Conservation (phyloP, 371 early-diverging fungal genomes). For the Mortierella sp. region DNA sequence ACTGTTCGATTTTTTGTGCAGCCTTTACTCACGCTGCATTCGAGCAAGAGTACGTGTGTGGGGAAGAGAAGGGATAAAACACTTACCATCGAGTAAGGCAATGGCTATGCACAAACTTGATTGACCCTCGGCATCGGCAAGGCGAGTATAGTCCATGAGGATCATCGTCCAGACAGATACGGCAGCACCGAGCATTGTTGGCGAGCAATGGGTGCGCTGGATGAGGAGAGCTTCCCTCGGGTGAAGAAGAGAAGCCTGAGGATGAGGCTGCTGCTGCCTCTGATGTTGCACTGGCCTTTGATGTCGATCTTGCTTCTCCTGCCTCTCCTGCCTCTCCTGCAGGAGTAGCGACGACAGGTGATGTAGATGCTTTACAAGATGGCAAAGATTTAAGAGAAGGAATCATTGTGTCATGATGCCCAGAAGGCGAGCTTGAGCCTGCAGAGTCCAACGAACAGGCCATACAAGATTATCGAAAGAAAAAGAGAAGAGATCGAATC, state of each 20-base stretch:
- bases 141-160: constrained; percentile 63
- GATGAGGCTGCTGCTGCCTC: neutral
- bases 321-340: neutral
- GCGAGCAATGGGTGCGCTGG: constrained; percentile 22
- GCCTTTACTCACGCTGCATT: constrained; percentile 9
- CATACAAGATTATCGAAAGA: neutral
- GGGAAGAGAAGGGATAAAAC: neutral
- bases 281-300: neutral
- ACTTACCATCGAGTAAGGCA: constrained; percentile 69
- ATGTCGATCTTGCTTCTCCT: neutral
- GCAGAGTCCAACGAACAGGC: neutral
- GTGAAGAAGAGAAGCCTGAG: neutral
- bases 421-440: neutral
- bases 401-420: neutral
- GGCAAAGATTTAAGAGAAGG: neutral
- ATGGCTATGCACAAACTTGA: constrained; percentile 72
- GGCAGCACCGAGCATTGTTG: constrained; percentile 56
- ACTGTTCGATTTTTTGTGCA: neutral
- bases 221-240: constrained; percentile 4
- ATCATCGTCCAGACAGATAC: constrained; percentile 67
- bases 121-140: constrained; percentile 71
- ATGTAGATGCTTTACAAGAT: neutral
- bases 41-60: neutral
- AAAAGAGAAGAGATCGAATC: neutral
- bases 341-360: neutral